Base-by-base conservation (phyloP, 306 rosid species). In the Prosopis cineraria region DNA sequence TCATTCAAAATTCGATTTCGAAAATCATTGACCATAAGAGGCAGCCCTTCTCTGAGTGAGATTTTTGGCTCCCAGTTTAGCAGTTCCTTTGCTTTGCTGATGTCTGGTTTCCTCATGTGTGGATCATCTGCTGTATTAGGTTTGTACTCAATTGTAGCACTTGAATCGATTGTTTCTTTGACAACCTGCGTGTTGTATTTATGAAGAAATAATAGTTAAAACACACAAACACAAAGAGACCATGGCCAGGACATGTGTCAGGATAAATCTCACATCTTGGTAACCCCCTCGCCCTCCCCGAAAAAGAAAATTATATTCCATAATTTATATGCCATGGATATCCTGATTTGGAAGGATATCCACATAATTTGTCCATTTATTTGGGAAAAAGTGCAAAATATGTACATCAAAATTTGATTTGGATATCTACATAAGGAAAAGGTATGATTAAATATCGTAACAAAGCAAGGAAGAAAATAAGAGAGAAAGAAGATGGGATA, bases 51-150 rank as follows among this genome's bases (percentile, higher is more conserved):
- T 83, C 89, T 91, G 40, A 96, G 90, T 10, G 99, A 66, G 55
- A 96, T 9, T 77, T 89, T 91, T 14, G 99, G 99, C 82, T 90
- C 93, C 99, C 99, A 96, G 93, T 91, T 93, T 85, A 96, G 87
- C 40, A 89, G 85, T 34, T 91, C 92, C 86, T 91, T 96, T 31
- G 99, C 99, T 89, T 90, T 96, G 90, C 88, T 83, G 58, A 96
- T 96, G 81, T 96, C 98, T 4, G 99, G 99, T 81, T 93, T 96
- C 88, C 99, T 96, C 96, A 82, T 96, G 37, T 96, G 99, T 24
- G 99, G 99, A 88, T 96, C 99, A 80, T 96, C 99, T 6, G 98
- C 98, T 39, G 98, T 96, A 77, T 96, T 96, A 82, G 98, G 85
- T 82, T n/a, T 91, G 73, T 83, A 93, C 79, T 91, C 98, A 82